Percentiles rank a stretch among this genome's conserved stretches.
Conservation (phyloP, 2,329 filamentous ascomycete species). For the Aspergillus nomiae region DNA sequence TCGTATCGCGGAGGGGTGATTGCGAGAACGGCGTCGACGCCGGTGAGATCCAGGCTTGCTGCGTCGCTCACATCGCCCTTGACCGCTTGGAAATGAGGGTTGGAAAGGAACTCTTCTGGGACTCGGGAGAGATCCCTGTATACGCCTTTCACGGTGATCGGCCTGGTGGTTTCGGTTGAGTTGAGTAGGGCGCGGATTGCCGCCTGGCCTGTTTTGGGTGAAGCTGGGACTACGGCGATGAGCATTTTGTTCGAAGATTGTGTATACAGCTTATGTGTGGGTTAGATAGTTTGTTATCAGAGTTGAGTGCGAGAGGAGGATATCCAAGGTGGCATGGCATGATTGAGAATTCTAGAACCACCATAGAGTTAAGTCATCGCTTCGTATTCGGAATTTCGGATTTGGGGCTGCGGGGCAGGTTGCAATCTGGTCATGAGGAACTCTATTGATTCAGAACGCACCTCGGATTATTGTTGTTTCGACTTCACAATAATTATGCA, state of each 20-base stretch:
- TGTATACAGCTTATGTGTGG: not conserved
- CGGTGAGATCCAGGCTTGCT: constrained; percentile 10
- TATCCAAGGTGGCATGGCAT: not conserved
- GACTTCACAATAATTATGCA: not conserved
- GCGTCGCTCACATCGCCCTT: constrained; percentile 13
- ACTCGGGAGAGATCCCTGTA: constrained; percentile 17
- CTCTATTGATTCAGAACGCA: not conserved
- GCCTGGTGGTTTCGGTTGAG: not conserved
- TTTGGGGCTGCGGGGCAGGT: not conserved
- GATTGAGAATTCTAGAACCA: not conserved
- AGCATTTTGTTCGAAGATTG: constrained; percentile 6
- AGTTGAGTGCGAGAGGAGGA: not conserved
- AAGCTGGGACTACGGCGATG: constrained; percentile 17
- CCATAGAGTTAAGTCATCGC: not conserved
- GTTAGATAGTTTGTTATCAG: not conserved
- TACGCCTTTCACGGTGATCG: constrained; percentile 10
- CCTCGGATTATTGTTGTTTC: not conserved
- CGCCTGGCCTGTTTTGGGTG: constrained; percentile 14
- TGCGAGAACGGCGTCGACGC: constrained; percentile 15
- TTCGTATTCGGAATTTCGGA: not conserved
- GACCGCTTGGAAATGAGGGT: constrained; percentile 14
- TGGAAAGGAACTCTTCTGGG: constrained; percentile 9
- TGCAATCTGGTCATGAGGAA: not conserved
- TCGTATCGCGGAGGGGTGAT: constrained; percentile 16
- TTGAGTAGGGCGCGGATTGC: constrained; percentile 15